Conservation (phyloP, 164 flowering plant species). For the Liquidambar formosana region DNA sequence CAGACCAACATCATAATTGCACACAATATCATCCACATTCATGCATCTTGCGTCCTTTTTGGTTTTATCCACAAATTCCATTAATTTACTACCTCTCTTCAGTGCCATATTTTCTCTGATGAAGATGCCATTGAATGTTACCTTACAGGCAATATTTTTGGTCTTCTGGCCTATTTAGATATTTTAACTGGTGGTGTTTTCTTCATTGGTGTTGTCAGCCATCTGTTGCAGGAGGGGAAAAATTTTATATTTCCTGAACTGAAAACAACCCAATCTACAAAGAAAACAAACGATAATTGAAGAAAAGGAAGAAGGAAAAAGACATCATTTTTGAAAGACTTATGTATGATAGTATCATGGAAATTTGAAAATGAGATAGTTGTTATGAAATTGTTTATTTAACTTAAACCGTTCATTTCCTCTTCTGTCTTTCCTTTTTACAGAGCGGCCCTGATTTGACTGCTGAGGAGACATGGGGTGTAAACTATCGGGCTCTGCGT, state of each 20-base stretch:
- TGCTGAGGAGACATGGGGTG: conserved; percentile 78
- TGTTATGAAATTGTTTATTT: neutral
- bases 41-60: neutral
- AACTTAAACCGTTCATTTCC: neutral
- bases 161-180: too few species aligned
- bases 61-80: neutral
- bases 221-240: too few species aligned
- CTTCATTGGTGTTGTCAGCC: too few species aligned
- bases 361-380: too few species aligned
- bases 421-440: conserved; percentile 8
- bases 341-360: too few species aligned
- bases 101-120: neutral
- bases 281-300: too few species aligned
- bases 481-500: conserved; percentile 76
- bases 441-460: conserved; percentile 82
- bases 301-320: too few species aligned
- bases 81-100: neutral
- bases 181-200: too few species aligned
- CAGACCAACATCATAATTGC: neutral
- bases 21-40: neutral
- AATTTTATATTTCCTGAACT: too few species aligned
- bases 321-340: too few species aligned
- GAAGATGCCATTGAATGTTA: neutral
- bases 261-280: too few species aligned
- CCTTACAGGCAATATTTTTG: too few species aligned